Conservation (phyloP, 169 alveolate species). For the Toxoplasma gondii region DNA sequence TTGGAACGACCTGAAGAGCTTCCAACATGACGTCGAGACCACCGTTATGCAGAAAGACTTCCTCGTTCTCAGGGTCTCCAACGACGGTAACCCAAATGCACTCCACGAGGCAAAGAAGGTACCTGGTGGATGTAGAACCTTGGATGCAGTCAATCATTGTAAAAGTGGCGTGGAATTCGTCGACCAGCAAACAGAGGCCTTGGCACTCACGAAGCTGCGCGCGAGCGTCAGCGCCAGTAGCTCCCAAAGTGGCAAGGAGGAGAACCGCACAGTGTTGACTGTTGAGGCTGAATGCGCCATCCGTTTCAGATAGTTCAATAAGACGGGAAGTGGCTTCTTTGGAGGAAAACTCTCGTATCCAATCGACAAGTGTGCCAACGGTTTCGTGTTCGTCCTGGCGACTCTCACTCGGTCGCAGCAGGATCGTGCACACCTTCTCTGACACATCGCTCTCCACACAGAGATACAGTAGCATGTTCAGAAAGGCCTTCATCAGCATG, state of each 20-base stretch:
- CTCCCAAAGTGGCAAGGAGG: conserved; percentile 4
- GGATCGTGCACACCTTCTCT: background rate
- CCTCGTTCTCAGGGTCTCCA: background rate
- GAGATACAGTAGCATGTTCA: background rate
- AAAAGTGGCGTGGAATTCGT: background rate
- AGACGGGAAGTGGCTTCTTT: background rate
- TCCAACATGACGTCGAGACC: background rate
- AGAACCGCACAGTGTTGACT: conserved; percentile 18
- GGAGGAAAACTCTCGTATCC: background rate
- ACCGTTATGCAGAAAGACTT: background rate
- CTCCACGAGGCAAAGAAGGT: conserved; percentile 2
- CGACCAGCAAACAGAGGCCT: background rate
- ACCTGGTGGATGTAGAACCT: background rate
- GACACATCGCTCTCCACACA: conserved; percentile 2
- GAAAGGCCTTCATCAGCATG: background rate
- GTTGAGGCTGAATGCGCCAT: background rate
- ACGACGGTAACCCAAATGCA: conserved; percentile 3
- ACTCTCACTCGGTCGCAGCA: background rate
- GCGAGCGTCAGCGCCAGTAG: background rate
- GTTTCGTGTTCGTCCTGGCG: background rate
- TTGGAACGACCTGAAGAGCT: background rate
- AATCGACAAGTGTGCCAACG: background rate
- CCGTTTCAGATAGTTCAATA: background rate
- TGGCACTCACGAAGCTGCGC: background rate
- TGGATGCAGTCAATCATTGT: background rate